A percentile compares a stretch with the other conserved stretches of the same genome.
Evolutionary conservation across 2,329 filamentous ascomycete species (phyloP).

Genomic region (Fusarium longipes): DNA sequence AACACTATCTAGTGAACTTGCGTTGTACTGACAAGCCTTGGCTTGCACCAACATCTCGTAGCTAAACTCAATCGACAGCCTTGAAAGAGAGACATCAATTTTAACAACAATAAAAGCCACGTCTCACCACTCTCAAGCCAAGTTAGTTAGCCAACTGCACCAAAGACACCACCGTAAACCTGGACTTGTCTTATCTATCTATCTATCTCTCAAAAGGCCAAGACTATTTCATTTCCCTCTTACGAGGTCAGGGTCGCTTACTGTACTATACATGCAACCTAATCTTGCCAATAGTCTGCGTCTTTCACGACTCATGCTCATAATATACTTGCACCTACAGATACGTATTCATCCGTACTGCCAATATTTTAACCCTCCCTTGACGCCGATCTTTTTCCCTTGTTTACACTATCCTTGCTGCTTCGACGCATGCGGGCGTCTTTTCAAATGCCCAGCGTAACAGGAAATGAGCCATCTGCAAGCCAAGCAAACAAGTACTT

Average conservation of each 20-base stretch:
- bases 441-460: not conserved
- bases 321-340: not conserved
- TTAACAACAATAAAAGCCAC: slow-evolving; percentile 1
- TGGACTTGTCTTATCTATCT: not conserved
- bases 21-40: not conserved
- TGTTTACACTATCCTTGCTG: slow-evolving; percentile 10
- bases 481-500: slow-evolving; percentile 1
- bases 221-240: slow-evolving; percentile 21
- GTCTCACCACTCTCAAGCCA: slow-evolving; percentile 9
- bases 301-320: not conserved
- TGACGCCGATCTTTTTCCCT: not conserved
- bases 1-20: not conserved
- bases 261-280: not conserved
- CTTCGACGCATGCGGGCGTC: not conserved
- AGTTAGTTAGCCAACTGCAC: too few relatives aligned
- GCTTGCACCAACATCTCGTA: not conserved
- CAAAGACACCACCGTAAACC: not conserved
- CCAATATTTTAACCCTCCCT: too few relatives aligned
- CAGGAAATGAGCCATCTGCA: not conserved
- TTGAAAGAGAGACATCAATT: not conserved
- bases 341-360: too few relatives aligned
- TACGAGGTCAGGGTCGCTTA: not conserved
- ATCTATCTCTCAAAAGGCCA: too few relatives aligned
- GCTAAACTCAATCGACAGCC: not conserved
- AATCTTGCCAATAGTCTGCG: slow-evolving; percentile 2